These are phyloP conservation scores for Cordyceps fumosorosea DNA, from an alignment of 2,329 filamentous ascomycete species.

Conservation along the genomic window DNA sequence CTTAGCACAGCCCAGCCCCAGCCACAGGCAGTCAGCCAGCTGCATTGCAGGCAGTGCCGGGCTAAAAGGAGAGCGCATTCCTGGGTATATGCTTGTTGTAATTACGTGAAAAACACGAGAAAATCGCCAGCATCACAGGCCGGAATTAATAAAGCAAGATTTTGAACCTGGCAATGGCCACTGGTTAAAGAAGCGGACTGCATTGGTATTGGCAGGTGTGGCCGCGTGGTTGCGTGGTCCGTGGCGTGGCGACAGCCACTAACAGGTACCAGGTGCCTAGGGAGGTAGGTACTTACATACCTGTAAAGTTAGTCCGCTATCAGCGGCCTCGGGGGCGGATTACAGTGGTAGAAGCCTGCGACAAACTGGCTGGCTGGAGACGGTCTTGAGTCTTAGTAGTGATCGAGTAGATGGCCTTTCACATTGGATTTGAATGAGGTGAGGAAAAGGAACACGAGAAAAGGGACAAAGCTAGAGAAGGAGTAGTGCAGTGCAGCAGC, in stretches of 20 bases:
- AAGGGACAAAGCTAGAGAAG: not conserved
- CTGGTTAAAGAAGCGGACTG: too few species aligned
- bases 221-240: not conserved
- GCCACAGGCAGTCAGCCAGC: not conserved
- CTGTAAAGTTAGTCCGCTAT: not conserved
- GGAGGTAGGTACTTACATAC: too few species aligned
- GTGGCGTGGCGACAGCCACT: not conserved
- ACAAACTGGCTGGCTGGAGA: not conserved
- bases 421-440: not conserved
- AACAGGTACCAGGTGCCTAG: too few species aligned
- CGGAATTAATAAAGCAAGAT: too few species aligned
- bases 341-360: not conserved
- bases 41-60: not conserved
- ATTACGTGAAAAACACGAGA: not conserved
- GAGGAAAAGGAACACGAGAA: not conserved
- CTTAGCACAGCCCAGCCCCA: constrained; percentile 5
- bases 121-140: not conserved
- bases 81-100: not conserved
- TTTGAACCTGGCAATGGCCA: too few species aligned
- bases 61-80: not conserved
- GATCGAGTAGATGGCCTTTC: not conserved
- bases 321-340: not conserved
- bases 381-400: not conserved
- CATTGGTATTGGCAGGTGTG: too few species aligned
- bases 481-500: not conserved